These are phyloP conservation scores for Agastache rugosa DNA, from an alignment of 257 asterid genomes.

Conservation along the genomic window DNA sequence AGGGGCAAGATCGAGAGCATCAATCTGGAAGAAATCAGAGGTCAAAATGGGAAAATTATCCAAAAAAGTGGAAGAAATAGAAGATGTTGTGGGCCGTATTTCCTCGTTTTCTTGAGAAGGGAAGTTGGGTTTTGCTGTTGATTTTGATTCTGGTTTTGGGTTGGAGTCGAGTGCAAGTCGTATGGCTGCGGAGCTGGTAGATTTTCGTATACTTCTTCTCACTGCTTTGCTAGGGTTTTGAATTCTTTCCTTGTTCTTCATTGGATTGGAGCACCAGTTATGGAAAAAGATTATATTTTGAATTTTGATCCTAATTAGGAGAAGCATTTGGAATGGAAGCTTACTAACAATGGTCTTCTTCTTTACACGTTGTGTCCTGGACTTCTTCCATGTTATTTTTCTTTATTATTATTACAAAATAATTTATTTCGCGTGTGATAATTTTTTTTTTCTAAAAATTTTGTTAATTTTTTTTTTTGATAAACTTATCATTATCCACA, in stretches of 20 bases:
- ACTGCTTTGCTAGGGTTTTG: conserved; percentile 31
- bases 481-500: no score
- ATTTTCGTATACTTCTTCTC: conserved; percentile 32
- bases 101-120: conserved; percentile 30
- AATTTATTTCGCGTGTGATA: no score
- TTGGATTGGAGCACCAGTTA: no score
- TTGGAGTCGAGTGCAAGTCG: conserved; percentile 26
- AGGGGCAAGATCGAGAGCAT: conserved; percentile 97
- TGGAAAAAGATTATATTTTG: no score
- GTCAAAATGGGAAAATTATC: conserved; percentile 53
- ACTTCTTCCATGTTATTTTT: no score
- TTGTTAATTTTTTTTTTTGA: no score
- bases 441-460: no score
- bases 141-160: conserved; percentile 33
- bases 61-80: conserved; percentile 32
- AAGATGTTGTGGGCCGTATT: conserved; percentile 17
- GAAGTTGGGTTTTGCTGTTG: conserved; percentile 36
- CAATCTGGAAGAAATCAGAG: conserved; percentile 76
- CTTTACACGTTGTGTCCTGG: no score
- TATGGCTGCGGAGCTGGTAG: conserved; percentile 37
- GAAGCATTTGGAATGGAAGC: no score
- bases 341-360: no score
- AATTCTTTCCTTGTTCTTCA: conserved; percentile 40
- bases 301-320: no score
- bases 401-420: no score